Evolutionary conservation across 192 early-diverging fungal species (phyloP), one percentile per base, ranked within the genome.

Genomic region (Powellomyces hirtus): DNA sequence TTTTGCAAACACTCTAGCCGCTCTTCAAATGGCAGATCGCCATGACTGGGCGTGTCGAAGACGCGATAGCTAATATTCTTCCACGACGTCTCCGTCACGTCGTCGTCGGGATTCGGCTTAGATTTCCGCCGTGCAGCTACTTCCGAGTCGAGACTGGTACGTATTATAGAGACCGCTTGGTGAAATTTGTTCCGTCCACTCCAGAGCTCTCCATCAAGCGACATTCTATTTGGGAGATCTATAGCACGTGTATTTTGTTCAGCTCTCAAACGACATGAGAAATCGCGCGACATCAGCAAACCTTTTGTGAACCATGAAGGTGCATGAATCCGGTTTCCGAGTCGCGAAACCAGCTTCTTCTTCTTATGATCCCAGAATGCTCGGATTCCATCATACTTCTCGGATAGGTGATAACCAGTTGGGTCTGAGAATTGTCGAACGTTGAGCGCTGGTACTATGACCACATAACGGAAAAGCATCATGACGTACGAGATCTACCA

Each of bases 361-460:
- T 52, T 38, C 33, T 62, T 72, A 53, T 76, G 81, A 62, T 89
- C 83, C 77, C 83, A 90, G 44, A 79, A 82, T 2, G 88, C 87
- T 18, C 89, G 70, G 0, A 90, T 85, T 24, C 89, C 89, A 62
- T 90, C 89, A n/a, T 88, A 73, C 64, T 91, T 91, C 70, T 91
- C 89, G 16, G 80, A 77, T 44, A 90, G 81, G 84, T 82, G 89
- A 73, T 80, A 91, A 10, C 89, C 89, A 14, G 82, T 79, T 8
- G 88, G 88, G 59, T 91, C 86, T n/a, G n/a, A n/a, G n/a, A n/a
- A n/a, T n/a, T n/a, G n/a, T n/a, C n/a, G n/a, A n/a, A n/a, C n/a
- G n/a, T n/a, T n/a, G n/a, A n/a, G n/a, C n/a, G n/a, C n/a, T 42
- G 40, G 10, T 42, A 13, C 10, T 13, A 18, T 13, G 40, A 42